Evolutionary conservation across 225 moss, liverwort and hornwort species (phyloP), one percentile per base, ranked within the genome.

Genomic region (Lunularia cruciata): DNA sequence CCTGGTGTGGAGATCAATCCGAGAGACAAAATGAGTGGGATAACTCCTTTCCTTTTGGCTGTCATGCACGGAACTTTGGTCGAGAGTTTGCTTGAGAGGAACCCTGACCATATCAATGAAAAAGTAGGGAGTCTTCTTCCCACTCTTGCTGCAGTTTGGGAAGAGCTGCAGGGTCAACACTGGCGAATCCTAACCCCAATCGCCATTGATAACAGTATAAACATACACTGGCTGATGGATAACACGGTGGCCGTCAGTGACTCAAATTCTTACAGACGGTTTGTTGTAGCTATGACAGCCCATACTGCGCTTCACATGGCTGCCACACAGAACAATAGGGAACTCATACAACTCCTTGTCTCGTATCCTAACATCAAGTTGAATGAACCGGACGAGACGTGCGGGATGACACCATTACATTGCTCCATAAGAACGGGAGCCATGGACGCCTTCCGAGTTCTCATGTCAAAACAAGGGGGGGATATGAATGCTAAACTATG

Each of bases 21-120:
- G 12, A 19, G 33, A 53, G 67, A 68, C 30, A 20, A 31, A 31
- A 49, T 68, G 27, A 49, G 48, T 15, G 48, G 52, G 11, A 26
- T 68, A 8, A 68, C 67, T 8, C 67, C 67, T 26, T 39, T 68
- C 10, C 56, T 56, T 8, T 56, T 56, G 56, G 56, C 56, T 56
- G 56, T 27, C 4, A 56, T 56, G 56, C 56, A 56, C 26, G 4
- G 14, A 26, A 27, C 26, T 6, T 12, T 56, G 4, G 8, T 56
- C 1, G 11, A 27, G 56, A 56, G 25, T 23, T 30, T 56, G 26
- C 56, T 56, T 20, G 25, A 56, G 10, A 1, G 4, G 28, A 30
- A 26, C 14, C 1, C 1, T 6, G 27, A 40, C 8, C 40, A 40
- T 6, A 40, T 40, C 40, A 40, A 40, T 40, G 40, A 40, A 6